These are phyloP conservation scores for Xylaria scruposa DNA, from an alignment of 495 filamentous ascomycete genomes.

Conservation along the genomic window DNA sequence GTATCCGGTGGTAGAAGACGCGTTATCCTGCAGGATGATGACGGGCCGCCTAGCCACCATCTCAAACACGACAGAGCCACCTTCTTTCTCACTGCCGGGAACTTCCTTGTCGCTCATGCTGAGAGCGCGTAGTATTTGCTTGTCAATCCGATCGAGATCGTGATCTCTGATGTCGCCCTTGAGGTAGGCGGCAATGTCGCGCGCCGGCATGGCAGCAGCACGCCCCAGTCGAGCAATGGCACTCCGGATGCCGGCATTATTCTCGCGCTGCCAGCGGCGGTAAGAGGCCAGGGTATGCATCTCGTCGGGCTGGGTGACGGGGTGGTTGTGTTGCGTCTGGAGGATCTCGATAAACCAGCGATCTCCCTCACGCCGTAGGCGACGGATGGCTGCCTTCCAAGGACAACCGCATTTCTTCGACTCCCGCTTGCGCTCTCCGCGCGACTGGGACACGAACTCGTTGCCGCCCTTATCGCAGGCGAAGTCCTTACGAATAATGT, in stretches of 20 bases:
- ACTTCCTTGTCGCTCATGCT: constrained; percentile 36
- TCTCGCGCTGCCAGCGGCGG: constrained; percentile 41
- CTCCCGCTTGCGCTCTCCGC: constrained; percentile 40
- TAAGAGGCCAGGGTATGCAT: constrained; percentile 42
- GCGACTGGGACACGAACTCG: constrained; percentile 40
- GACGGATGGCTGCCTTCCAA: constrained; percentile 38
- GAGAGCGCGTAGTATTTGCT: constrained; percentile 37
- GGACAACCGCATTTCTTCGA: constrained; percentile 38
- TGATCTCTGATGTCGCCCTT: constrained; percentile 35
- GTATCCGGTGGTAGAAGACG: not conserved
- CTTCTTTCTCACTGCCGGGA: constrained; percentile 19
- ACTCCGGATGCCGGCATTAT: constrained; percentile 38
- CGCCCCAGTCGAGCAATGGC: constrained; percentile 33
- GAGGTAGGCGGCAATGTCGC: constrained; percentile 35
- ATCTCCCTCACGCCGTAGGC: constrained; percentile 39
- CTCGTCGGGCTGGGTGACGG: constrained; percentile 35
- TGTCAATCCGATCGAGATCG: constrained; percentile 37
- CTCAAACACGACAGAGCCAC: constrained; percentile 31
- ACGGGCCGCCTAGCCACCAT: constrained; percentile 34
- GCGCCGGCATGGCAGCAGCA: constrained; percentile 38
- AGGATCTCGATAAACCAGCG: constrained; percentile 40
- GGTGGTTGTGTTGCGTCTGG: constrained; percentile 36
- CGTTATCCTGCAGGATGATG: constrained; percentile 37
- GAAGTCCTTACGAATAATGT: constrained; percentile 40
- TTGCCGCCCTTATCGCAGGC: constrained; percentile 40